Conservation (phyloP, 495 filamentous ascomycete species). For the Penicillium samsonianum region DNA sequence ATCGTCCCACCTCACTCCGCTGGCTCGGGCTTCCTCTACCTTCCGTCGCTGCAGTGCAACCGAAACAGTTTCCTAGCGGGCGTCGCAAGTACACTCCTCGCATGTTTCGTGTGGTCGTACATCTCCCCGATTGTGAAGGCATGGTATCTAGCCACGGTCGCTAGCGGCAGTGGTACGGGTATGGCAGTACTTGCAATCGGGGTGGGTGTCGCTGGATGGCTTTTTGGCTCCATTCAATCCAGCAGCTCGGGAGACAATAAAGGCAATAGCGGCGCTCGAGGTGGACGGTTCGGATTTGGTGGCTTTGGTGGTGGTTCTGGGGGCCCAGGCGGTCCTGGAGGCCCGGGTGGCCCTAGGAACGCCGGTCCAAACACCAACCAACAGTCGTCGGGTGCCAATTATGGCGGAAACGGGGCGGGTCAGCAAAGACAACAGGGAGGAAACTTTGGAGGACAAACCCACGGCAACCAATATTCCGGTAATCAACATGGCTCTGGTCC, state of each 20-base stretch:
- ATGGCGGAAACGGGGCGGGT: constrained; percentile 12
- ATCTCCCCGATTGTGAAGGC: constrained; percentile 66
- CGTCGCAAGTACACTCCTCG: constrained; percentile 67
- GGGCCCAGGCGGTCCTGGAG: constrained; percentile 1
- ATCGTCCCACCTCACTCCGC: constrained; percentile 93
- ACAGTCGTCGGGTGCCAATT: constrained; percentile 22
- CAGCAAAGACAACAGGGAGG: constrained; percentile 27
- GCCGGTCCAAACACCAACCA: constrained; percentile 22
- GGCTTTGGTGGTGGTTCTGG: constrained; percentile 16
- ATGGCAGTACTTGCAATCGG: constrained; percentile 62
- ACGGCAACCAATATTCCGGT: constrained; percentile 39
- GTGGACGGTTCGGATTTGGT: constrained; percentile 22
- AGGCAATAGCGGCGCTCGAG: constrained; percentile 28
- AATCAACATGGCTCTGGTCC: constrained; percentile 35
- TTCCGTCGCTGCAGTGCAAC: constrained; percentile 82
- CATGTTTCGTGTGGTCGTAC: constrained; percentile 63
- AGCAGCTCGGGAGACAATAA: constrained; percentile 28
- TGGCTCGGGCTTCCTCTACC: constrained; percentile 88
- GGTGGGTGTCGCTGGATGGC: constrained; percentile 77
- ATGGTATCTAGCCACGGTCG: constrained; percentile 65
- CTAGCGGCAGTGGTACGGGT: constrained; percentile 61
- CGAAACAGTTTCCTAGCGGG: constrained; percentile 91
- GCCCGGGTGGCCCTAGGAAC: constrained; percentile 19
- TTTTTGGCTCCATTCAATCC: constrained; percentile 65
- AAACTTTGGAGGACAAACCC: constrained; percentile 29